Evolutionary conservation across 345 rosid genomes (phyloP), one percentile per base, ranked within the genome.

Genomic region (Carallia brachiata): DNA sequence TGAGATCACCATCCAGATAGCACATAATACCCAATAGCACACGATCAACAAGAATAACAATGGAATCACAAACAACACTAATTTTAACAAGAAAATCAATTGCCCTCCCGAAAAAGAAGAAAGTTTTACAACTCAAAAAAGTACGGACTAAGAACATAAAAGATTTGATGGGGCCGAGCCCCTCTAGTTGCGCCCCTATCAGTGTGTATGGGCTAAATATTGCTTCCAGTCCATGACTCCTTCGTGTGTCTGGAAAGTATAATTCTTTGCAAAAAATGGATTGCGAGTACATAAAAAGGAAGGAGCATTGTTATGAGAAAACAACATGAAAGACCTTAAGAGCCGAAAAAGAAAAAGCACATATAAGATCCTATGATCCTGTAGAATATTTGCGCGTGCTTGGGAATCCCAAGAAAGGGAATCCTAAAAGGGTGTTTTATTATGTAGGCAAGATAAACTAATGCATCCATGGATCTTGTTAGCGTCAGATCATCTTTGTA

Each of bases 321-420:
- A 67, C 44, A 13, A 65, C 62, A 44, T 13, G 12, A 3, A 44
- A 44, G 16, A 10, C 12, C 15, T 44, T 12, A 12, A 23, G 50
- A 44, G 50, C 50, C 1, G 12, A 44, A 44, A 44, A 44, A 12
- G 4, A 15, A 12, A 40, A 44, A 44, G 50, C 50, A 66, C 36
- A 65, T 58, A 53, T 19, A 64, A 48, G 66, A 77, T 72, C 52
- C 62, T 74, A 65, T 37, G 18, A 61, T 70, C 65, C 73, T 65
- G 54, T 71, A 55, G 62, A 36, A 65, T 70, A 48, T 71, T 23
- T 68, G 75, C 88, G 87, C 88, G 81, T 84, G 84, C 88, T 84
- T 73, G 77, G 73, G 87, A 67, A 84, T 78, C 82, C 81, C 85
- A 80, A 88, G 85, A 86, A 86, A 86, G 88, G 73, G 77, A 74